Conservation (phyloP, 805 yeast species). For the Deakozyma indianensis region DNA sequence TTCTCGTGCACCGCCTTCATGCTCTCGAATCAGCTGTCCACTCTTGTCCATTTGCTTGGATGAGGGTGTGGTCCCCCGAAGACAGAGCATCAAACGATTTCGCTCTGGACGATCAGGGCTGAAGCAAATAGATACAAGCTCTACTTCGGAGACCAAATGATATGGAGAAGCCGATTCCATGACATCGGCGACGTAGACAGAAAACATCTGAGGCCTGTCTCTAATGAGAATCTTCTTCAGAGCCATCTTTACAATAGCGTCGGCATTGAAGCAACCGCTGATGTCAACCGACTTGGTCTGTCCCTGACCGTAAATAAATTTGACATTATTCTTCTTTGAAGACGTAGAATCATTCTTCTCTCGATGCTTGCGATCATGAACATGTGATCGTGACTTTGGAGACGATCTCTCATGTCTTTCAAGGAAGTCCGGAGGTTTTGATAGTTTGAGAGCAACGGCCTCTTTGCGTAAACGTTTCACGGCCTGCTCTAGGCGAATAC, state of each 20-base stretch:
- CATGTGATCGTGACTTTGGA: slow-evolving; percentile 7
- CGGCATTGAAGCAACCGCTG: slow-evolving; percentile 68
- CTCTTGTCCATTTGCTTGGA: slow-evolving; percentile 16
- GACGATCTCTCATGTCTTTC: slow-evolving; percentile 4
- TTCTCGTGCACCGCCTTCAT: not conserved
- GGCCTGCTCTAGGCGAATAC: slow-evolving; percentile 52
- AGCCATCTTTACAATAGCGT: slow-evolving; percentile 56
- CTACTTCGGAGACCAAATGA: slow-evolving; percentile 33
- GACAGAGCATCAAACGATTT: slow-evolving; percentile 48
- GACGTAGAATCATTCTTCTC: not conserved
- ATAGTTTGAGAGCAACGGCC: not conserved
- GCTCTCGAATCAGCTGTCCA: slow-evolving; percentile 12
- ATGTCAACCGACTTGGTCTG: slow-evolving; percentile 53
- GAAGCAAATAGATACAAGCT: not conserved
- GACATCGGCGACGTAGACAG: slow-evolving; percentile 46
- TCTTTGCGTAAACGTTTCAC: slow-evolving; percentile 29
- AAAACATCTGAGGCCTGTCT: slow-evolving; percentile 9
- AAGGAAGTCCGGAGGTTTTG: not conserved
- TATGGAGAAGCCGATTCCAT: slow-evolving; percentile 21
- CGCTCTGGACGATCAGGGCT: not conserved
- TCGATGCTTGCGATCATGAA: not conserved
- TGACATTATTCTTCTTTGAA: slow-evolving; percentile 21
- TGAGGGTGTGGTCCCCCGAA: slow-evolving; percentile 45
- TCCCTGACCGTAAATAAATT: slow-evolving; percentile 44
- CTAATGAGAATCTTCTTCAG: slow-evolving; percentile 33